Percentiles rank a stretch among this genome's conserved stretches.
Evolutionary conservation across 2,329 filamentous ascomycete species (phyloP).

Genomic region (Clarireedia hainanense): DNA sequence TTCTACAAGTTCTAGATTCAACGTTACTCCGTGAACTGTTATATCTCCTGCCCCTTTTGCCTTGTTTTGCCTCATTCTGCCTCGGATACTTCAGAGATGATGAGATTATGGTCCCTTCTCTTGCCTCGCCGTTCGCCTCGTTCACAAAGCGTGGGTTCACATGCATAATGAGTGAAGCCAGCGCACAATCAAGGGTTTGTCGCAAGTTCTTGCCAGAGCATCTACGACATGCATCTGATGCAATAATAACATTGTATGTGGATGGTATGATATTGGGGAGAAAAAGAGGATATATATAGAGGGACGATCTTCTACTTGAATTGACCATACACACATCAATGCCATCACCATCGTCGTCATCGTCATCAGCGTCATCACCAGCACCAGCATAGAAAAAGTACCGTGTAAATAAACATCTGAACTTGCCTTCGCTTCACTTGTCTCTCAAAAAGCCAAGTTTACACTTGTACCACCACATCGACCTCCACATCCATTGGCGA

Average conservation of each 20-base stretch:
- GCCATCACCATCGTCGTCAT: no score
- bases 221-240: not conserved
- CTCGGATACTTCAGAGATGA: not conserved
- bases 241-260: not conserved
- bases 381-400: not conserved
- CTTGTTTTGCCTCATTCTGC: not conserved
- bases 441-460: not conserved
- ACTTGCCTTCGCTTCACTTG: not conserved
- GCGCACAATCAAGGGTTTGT: conserved; percentile 4
- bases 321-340: not conserved
- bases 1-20: no score
- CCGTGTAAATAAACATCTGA: no score
- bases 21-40: not conserved
- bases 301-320: not conserved
- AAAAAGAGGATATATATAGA: not conserved
- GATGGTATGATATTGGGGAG: not conserved
- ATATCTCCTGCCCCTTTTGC: not conserved
- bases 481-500: no score
- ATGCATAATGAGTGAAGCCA: not conserved
- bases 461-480: no score
- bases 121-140: conserved; percentile 5
- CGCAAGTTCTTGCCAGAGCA: not conserved
- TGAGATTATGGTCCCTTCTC: not conserved
- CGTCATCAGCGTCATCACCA: no score
- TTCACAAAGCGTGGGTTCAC: not conserved